These are phyloP conservation scores for Polytrichum commune DNA, from an alignment of 225 moss, liverwort and hornwort genomes.

Conservation along the genomic window DNA sequence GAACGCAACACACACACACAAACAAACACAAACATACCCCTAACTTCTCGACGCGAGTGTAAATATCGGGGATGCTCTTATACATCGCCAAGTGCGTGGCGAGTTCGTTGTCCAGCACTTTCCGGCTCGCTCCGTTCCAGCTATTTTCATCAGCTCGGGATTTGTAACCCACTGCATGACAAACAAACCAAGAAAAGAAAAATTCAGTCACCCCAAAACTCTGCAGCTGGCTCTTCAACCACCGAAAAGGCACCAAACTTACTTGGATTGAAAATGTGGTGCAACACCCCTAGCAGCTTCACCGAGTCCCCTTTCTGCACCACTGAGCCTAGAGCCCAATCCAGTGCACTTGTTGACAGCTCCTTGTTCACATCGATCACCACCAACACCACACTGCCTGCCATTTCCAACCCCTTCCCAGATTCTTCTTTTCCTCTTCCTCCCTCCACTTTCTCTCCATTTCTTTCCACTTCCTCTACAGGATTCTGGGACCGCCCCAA, in stretches of 20 bases:
- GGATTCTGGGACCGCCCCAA: conserved; percentile 11
- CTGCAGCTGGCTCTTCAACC: too few relatives aligned
- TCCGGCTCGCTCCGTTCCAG: conserved; percentile 53
- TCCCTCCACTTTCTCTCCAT: neutral
- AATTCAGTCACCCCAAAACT: too few relatives aligned
- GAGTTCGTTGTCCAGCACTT: conserved; percentile 28
- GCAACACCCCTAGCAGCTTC: conserved; percentile 40
- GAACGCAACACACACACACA: too few relatives aligned
- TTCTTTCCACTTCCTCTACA: neutral
- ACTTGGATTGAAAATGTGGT: conserved; percentile 53
- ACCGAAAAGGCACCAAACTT: conserved; percentile 1
- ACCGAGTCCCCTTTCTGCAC: conserved; percentile 36
- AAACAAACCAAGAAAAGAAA: too few relatives aligned
- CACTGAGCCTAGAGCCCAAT: conserved; percentile 42
- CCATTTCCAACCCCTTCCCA: too few relatives aligned
- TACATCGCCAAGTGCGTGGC: conserved; percentile 26
- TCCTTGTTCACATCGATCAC: conserved; percentile 50
- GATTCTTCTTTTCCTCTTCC: neutral
- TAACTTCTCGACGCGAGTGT: conserved; percentile 32
- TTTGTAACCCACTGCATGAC: conserved; percentile 50
- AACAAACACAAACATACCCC: conserved; percentile 29
- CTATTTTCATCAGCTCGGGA: conserved; percentile 54
- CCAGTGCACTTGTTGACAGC: conserved; percentile 34
- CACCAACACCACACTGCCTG: conserved; percentile 27
- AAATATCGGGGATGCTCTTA: conserved; percentile 24